phyloP scores from a whole-genome alignment of 176 grass and related monocot genomes.

The Carex scoparia region DNA sequence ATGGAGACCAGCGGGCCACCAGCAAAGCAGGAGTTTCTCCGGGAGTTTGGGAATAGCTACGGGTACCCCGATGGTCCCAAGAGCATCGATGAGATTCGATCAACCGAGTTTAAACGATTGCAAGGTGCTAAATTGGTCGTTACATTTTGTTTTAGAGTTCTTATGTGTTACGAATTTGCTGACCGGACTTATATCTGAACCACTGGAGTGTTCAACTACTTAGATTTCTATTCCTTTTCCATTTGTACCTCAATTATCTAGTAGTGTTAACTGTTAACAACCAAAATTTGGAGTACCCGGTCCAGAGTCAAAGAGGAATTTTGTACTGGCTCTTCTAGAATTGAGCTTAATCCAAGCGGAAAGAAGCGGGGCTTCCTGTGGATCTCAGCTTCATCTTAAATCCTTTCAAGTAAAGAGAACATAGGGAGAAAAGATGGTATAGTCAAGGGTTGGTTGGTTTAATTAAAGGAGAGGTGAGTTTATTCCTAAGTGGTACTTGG shows the following conservation, averaged over 20 bases:
- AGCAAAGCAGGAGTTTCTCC: conserved; percentile 52
- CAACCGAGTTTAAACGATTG: conserved; percentile 71
- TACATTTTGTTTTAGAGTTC: neutral
- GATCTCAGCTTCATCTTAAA: neutral
- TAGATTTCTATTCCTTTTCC: neutral
- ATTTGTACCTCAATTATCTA: neutral
- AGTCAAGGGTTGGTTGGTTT: neutral
- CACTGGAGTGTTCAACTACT: neutral
- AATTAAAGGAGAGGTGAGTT: neutral
- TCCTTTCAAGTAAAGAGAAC: neutral
- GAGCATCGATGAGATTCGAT: conserved; percentile 65
- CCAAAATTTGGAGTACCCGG: neutral
- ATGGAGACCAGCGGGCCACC: neutral
- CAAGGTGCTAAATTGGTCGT: conserved; percentile 34
- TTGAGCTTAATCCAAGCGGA: neutral
- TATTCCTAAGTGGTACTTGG: neutral
- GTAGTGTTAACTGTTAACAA: neutral
- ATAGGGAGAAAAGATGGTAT: neutral
- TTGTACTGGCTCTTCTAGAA: neutral
- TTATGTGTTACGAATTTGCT: neutral
- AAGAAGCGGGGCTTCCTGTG: neutral
- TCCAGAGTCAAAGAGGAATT: neutral
- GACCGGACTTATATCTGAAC: neutral
- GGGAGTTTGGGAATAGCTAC: conserved; percentile 49
- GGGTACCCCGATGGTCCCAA: conserved; percentile 69